Evolutionary conservation across 495 filamentous ascomycete genomes (phyloP).

Genomic region (Pyrenopolyporus hunteri): DNA sequence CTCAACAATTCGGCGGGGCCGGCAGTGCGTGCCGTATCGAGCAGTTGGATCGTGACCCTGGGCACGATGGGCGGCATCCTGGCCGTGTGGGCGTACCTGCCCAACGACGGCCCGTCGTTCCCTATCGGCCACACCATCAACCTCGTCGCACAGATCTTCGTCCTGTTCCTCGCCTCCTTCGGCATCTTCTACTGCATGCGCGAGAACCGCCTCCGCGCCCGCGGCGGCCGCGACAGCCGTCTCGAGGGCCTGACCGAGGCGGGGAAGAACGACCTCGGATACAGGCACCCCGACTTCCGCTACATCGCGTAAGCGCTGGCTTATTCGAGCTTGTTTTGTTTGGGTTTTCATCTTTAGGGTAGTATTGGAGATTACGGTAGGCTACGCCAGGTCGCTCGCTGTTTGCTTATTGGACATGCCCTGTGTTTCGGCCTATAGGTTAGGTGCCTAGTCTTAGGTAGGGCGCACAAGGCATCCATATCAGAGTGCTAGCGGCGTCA

Average conservation of each 20-base stretch:
- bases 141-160: conserved; percentile 53
- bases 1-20: conserved; percentile 64
- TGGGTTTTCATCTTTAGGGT: too few species aligned
- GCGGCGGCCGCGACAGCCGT: conserved; percentile 58
- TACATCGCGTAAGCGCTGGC: conserved; percentile 47
- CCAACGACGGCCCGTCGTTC: conserved; percentile 56
- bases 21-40: conserved; percentile 60
- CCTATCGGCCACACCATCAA: conserved; percentile 65
- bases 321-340: too few species aligned
- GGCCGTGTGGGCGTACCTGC: conserved; percentile 63
- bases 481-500: too few species aligned
- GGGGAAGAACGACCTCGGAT: conserved; percentile 56
- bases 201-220: conserved; percentile 58
- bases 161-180: conserved; percentile 49
- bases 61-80: conserved; percentile 63
- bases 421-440: too few species aligned
- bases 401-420: neutral
- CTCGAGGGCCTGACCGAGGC: conserved; percentile 57
- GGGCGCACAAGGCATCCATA: too few species aligned
- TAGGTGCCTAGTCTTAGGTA: too few species aligned
- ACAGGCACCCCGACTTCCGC: conserved; percentile 59
- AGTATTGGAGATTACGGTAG: too few species aligned
- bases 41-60: conserved; percentile 59
- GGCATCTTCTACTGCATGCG: conserved; percentile 59
- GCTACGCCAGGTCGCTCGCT: too few species aligned